phyloP scores from a whole-genome alignment of 805 yeast genomes.

The Cyberlindnera nakhonratchasimensis region DNA sequence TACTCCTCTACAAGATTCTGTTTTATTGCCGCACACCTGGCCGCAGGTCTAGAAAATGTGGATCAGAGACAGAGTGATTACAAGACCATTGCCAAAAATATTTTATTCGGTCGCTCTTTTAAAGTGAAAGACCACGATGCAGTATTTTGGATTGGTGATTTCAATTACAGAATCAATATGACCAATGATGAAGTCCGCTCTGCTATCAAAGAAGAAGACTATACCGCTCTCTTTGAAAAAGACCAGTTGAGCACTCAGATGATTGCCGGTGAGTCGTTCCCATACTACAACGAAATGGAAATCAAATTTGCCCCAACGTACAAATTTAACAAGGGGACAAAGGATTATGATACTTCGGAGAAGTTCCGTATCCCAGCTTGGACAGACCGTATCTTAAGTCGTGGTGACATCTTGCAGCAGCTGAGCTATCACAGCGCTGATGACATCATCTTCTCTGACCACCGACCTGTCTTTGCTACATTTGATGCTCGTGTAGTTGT shows the following conservation, averaged over 20 bases:
- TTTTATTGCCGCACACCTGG: conserved; percentile 85
- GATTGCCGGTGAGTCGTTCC: conserved; percentile 71
- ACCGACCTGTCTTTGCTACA: conserved; percentile 80
- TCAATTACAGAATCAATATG: conserved; percentile 78
- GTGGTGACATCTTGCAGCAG: conserved; percentile 59
- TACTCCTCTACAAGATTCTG: conserved; percentile 80
- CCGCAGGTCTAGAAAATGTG: conserved; percentile 83
- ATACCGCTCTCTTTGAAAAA: conserved; percentile 50
- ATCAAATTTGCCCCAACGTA: conserved; percentile 88
- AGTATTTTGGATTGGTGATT: conserved; percentile 89
- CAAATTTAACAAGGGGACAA: conserved; percentile 86
- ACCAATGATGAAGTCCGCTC: conserved; percentile 67
- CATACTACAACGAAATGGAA: conserved; percentile 76
- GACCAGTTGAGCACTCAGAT: conserved; percentile 83
- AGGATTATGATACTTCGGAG: conserved; percentile 81
- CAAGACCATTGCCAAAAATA: conserved; percentile 67
- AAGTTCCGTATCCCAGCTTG: conserved; percentile 94
- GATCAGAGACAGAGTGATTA: conserved; percentile 87
- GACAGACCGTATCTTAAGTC: conserved; percentile 86
- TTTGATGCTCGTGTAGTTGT: conserved; percentile 63
- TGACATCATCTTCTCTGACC: conserved; percentile 73
- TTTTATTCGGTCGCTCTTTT: conserved; percentile 74
- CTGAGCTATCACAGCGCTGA: conserved; percentile 55
- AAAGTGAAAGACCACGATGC: conserved; percentile 77
- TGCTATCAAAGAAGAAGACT: conserved; percentile 46